Base-by-base conservation (phyloP, 352 stramenopile genomes). In the Thalassiosira mediterranea region DNA sequence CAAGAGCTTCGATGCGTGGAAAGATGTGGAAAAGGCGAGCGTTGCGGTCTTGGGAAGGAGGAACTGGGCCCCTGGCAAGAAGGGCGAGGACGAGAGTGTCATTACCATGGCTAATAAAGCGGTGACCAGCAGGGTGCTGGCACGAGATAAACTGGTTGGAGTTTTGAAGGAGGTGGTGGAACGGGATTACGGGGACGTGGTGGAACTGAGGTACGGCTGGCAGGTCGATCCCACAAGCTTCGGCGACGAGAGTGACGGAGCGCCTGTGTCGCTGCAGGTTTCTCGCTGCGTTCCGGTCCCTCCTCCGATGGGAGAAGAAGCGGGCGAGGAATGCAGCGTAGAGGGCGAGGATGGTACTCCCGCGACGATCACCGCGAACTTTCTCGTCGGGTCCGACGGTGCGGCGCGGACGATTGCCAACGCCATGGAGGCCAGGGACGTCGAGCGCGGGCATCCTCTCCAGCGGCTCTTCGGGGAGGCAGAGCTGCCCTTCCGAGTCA, bases 371-470 rank as follows among this genome's bases (percentile, higher is more conserved):
- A 59, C 44, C n/a, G 60, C 75, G 19, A 72, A 81, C 32, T 62
- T 93, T 11, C 44, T 95, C 3, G 67, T 95, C 31, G 90, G 73
- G 15, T 82, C 88, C 7, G 90, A 95, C 72, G 90, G 90, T 31
- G 83, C 82, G 40, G 44, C 72, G 37, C 44, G 86, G 66, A 90
- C 80, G 0, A 70, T 91, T 49, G 86, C 83, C 1, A 87, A 84
- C 70, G 49, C 38, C 28, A 88, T 91, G 62, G 80, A 89, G 60
- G 29, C 73, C 29, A 26, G 51, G 17, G 78, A 88, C 62, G 47
- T 68, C 46, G 26, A 72, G 13, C 67, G 78, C 37, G 31, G 59
- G 10, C 53, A 73, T 11, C 66, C 58, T 83, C 47, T 79, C 83
- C 78, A 59, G 65, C 29, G 15, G 88, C 5, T 19, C 74, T 28